A percentile compares a stretch with the other conserved stretches of the same genome.
Evolutionary conservation across 1,284 basidiomycete genomes (phyloP).

Genomic region (Heterobasidion irregulare): DNA sequence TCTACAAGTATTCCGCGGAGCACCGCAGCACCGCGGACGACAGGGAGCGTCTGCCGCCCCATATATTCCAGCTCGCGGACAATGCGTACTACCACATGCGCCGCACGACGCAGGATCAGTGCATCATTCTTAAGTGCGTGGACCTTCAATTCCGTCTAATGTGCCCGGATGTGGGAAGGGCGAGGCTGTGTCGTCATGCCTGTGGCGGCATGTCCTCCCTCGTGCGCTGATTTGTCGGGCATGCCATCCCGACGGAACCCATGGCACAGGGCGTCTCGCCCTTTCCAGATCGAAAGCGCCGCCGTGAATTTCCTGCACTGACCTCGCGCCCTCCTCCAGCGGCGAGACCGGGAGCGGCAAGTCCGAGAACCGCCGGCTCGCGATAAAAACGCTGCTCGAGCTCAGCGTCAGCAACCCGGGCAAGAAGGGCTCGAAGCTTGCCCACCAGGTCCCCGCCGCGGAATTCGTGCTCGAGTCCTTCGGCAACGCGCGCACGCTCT

Average conservation of each 20-base stretch:
- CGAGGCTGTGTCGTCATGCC: neutral
- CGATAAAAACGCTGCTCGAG: constrained; percentile 86
- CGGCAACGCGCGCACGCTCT: constrained; percentile 82
- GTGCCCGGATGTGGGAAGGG: neutral
- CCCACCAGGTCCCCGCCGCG: constrained; percentile 80
- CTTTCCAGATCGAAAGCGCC: too few relatives aligned
- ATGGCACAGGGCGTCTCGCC: too few relatives aligned
- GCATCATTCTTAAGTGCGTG: constrained; percentile 73
- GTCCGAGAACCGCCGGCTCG: constrained; percentile 83
- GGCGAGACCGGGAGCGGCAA: constrained; percentile 94
- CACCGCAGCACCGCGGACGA: constrained; percentile 45
- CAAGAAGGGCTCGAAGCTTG: constrained; percentile 90
- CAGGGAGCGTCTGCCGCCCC: constrained; percentile 42
- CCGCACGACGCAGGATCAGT: constrained; percentile 89
- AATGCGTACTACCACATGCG: constrained; percentile 96
- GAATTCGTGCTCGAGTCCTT: constrained; percentile 95
- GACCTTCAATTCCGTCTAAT: neutral
- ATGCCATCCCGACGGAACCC: too few relatives aligned
- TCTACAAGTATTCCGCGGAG: constrained; percentile 78
- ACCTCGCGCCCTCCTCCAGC: constrained; percentile 30
- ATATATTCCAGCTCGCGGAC: constrained; percentile 85
- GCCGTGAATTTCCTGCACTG: too few relatives aligned
- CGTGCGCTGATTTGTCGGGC: too few relatives aligned
- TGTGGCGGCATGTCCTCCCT: neutral
- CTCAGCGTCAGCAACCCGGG: constrained; percentile 83